A percentile compares a stretch with the other conserved stretches of the same genome.
Conservation (phyloP, 805 yeast genomes). For the Candida coleopterorum region DNA sequence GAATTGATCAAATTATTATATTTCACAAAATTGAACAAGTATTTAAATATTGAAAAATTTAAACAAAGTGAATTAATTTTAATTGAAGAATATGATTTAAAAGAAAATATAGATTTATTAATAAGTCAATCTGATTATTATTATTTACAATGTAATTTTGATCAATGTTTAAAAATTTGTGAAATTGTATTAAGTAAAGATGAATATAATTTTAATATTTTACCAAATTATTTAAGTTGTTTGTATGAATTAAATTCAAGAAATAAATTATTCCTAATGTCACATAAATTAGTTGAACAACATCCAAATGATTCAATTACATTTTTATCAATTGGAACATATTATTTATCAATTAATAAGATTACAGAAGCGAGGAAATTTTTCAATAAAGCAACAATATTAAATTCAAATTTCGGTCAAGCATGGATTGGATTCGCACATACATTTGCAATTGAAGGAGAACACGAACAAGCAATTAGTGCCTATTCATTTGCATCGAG, state of each 20-base stretch:
- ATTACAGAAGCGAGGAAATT: conserved; percentile 79
- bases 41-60: conserved; percentile 52
- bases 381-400: conserved; percentile 82
- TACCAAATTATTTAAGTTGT: conserved; percentile 80
- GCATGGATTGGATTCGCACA: conserved; percentile 99
- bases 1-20: conserved; percentile 77
- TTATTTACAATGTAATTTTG: conserved; percentile 73
- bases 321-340: conserved; percentile 90
- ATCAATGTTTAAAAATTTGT: conserved; percentile 70
- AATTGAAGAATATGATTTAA: conserved; percentile 66
- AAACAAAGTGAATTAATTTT: conserved; percentile 64
- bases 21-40: conserved; percentile 70
- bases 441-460: conserved; percentile 97
- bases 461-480: conserved; percentile 96
- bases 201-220: conserved; percentile 61
- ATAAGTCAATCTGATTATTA: conserved; percentile 63
- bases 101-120: conserved; percentile 64
- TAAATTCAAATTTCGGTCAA: conserved; percentile 86
- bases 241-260: conserved; percentile 79
- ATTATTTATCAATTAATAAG: conserved; percentile 71
- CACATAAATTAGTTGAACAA: conserved; percentile 81
- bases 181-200: conserved; percentile 57
- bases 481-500: conserved; percentile 96
- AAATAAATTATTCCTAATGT: conserved; percentile 70
- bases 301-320: conserved; percentile 80